Evolutionary conservation across 1,284 basidiomycete genomes (phyloP), one percentile per base, ranked within the genome.

Genomic region (Agaricales sp.): DNA sequence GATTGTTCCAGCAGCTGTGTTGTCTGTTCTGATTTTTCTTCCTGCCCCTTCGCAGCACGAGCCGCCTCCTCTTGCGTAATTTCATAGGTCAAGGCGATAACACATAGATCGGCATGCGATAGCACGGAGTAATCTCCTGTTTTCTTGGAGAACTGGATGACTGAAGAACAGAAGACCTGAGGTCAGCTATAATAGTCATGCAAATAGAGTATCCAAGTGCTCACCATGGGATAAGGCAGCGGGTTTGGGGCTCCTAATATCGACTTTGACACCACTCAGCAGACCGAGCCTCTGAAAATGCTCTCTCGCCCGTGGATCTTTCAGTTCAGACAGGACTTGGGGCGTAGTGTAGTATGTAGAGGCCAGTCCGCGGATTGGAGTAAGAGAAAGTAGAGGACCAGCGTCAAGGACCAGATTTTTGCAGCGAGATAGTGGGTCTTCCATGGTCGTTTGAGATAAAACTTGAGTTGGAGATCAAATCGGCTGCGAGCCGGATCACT

Each of bases 121-220:
- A 99, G 75, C 43, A 95, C 95, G 26, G 90, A 75, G 62, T 92
- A 95, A 67, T 99, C 96, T 66, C 96, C 96, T 0, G 95, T 97
- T 73, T 92, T 91, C 73, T 92, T 94, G 2, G 96, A 91, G 66
- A 87, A 89, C 54, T 87, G 84, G 47, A 89, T 88, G 6, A 95
- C 96, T 91, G 51, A 45, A 52, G 3, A 41, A 18, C 50, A 55
- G 45, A 57, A 53, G 26, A 56, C 44, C 4, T 21, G 19, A 23
- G 19, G 46, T n/a, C n/a, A 35, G 11, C 8, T 35, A 8, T n/a
- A 35, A n/a, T n/a, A 35, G 11, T 11, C n/a, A n/a, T 35, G 30
- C n/a, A 35, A 47, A 51, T 25, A 26, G 50, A 26, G 52, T 41
- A 30, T 3, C 43, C 37, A 39, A 3, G n/a, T 22, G 66, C 78